Evolutionary conservation across 768 basidiomycete species (phyloP).

Genomic region (Kwoniella sp.): DNA sequence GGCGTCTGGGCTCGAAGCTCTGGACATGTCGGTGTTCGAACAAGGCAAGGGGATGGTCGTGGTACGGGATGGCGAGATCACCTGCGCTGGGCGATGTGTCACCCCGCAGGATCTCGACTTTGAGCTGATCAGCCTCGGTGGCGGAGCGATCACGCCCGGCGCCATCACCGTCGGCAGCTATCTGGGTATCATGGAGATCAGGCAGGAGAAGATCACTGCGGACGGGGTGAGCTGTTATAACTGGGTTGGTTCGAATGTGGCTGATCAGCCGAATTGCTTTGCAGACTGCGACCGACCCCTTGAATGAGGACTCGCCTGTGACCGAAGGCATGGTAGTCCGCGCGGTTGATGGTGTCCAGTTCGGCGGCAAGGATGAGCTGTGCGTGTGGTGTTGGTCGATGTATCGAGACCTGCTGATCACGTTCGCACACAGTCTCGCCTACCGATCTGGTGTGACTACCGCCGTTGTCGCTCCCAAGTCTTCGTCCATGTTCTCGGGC

Average conservation of each 20-base stretch:
- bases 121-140: conserved; percentile 60
- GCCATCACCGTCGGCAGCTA: conserved; percentile 63
- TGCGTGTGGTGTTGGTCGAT: too few relatives aligned
- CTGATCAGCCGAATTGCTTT: conserved; percentile 1
- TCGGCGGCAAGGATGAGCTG: conserved; percentile 66
- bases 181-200: conserved; percentile 68
- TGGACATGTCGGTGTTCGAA: conserved; percentile 21
- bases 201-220: conserved; percentile 60
- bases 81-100: conserved; percentile 54
- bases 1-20: not conserved
- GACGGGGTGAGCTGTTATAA: conserved; percentile 62
- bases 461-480: conserved; percentile 62
- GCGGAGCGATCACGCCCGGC: conserved; percentile 61
- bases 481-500: conserved; percentile 60
- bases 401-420: too few relatives aligned
- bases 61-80: conserved; percentile 57
- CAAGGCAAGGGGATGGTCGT: conserved; percentile 51
- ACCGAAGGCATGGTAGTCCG: conserved; percentile 53
- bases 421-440: conserved; percentile 60
- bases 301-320: conserved; percentile 49
- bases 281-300: conserved; percentile 53
- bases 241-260: conserved; percentile 49
- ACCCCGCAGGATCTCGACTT: conserved; percentile 24
- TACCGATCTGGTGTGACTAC: conserved; percentile 70
- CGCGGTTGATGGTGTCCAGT: conserved; percentile 71